Percentiles rank a stretch among this genome's conserved stretches.
Evolutionary conservation across 495 filamentous ascomycete species (phyloP).

Genomic region (Podospora appendiculata): DNA sequence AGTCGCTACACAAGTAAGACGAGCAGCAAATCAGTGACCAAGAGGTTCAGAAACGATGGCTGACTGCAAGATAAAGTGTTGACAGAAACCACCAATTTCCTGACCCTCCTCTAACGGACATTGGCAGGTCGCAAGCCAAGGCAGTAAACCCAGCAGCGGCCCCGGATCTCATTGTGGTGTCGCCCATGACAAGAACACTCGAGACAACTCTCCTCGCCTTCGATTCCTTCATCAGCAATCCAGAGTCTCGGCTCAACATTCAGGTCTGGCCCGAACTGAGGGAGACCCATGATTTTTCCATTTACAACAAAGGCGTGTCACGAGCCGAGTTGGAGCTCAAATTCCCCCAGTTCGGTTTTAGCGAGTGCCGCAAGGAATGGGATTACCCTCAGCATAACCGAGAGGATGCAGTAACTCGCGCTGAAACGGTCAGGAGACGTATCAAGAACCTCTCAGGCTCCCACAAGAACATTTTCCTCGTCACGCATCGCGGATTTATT

Average conservation of each 20-base stretch:
- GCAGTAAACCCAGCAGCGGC: slow-evolving; percentile 33
- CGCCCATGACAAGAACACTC: slow-evolving; percentile 47
- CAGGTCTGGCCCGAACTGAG: slow-evolving; percentile 3
- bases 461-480: not conserved
- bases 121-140: slow-evolving; percentile 42
- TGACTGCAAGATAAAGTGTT: not conserved
- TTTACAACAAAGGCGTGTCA: not conserved
- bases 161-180: slow-evolving; percentile 39
- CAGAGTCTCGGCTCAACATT: not conserved
- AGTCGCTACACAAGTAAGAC: not conserved
- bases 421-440: not conserved
- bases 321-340: not conserved
- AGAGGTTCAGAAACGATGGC: too few species aligned
- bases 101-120: slow-evolving; percentile 43
- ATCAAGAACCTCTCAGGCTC: not conserved
- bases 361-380: not conserved
- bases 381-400: not conserved
- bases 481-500: not conserved
- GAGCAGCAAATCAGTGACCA: not conserved
- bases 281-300: not conserved
- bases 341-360: not conserved
- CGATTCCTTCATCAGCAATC: not conserved
- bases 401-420: not conserved
- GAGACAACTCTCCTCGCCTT: slow-evolving; percentile 42
- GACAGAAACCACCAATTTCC: slow-evolving; percentile 23